Conservation (phyloP, 805 yeast genomes). For the Zygoascus flipseniorum region DNA sequence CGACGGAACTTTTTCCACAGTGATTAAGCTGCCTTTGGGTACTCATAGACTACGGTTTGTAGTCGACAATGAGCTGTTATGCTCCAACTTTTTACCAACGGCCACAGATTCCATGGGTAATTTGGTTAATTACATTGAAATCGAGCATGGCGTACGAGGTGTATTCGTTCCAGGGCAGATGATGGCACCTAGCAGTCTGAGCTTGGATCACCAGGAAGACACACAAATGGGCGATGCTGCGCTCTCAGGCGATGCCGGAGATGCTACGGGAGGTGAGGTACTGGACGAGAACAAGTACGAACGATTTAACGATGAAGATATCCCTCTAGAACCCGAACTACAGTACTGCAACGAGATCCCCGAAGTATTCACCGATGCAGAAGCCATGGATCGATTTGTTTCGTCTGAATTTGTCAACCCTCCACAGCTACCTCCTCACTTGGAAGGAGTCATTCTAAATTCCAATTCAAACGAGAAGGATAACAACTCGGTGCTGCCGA, state of each 20-base stretch:
- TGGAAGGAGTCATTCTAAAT: constrained; percentile 87
- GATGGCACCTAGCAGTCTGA: constrained; percentile 8
- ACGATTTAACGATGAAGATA: constrained; percentile 48
- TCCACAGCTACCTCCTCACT: constrained; percentile 93
- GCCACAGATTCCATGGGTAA: constrained; percentile 97
- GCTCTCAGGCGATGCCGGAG: not conserved
- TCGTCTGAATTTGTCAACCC: constrained; percentile 57
- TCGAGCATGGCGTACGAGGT: not conserved
- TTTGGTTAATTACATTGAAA: constrained; percentile 69
- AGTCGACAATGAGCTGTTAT: constrained; percentile 83
- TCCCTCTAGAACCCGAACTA: constrained; percentile 52
- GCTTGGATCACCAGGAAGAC: not conserved
- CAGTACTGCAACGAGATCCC: constrained; percentile 41
- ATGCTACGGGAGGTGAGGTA: constrained; percentile 3
- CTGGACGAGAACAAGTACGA: constrained; percentile 33
- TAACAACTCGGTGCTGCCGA: constrained; percentile 79
- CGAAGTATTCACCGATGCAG: constrained; percentile 34
- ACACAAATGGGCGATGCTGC: not conserved
- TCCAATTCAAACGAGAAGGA: constrained; percentile 64
- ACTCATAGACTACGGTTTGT: constrained; percentile 90
- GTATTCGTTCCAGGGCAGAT: not conserved
- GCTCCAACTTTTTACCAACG: constrained; percentile 80
- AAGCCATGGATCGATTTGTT: constrained; percentile 35
- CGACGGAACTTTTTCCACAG: constrained; percentile 24
- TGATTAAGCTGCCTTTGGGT: constrained; percentile 57